Evolutionary conservation across 1,139 yeast species (phyloP).

Genomic region (Candida sp.): DNA sequence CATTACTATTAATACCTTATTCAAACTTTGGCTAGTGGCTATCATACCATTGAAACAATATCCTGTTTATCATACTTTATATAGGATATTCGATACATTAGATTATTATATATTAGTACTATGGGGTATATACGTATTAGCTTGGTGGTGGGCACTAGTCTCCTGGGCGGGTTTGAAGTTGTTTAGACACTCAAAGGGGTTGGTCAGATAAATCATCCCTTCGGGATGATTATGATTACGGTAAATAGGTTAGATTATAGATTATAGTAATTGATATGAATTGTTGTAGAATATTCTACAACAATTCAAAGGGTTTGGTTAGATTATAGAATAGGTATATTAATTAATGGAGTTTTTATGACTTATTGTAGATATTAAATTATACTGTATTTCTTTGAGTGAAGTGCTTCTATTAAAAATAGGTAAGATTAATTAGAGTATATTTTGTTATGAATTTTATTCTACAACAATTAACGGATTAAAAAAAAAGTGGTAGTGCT

Average conservation of each 20-base stretch:
- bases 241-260: too few relatives aligned
- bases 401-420: too few relatives aligned
- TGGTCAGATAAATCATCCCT: not conserved
- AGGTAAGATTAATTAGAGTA: too few relatives aligned
- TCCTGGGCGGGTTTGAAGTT: slow-evolving; percentile 80
- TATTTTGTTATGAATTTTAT: not conserved
- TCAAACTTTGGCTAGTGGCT: slow-evolving; percentile 43
- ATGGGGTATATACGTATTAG: slow-evolving; percentile 54
- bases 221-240: too few relatives aligned
- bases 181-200: slow-evolving; percentile 71
- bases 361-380: too few relatives aligned
- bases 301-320: too few relatives aligned
- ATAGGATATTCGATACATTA: slow-evolving; percentile 14
- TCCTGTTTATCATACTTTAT: slow-evolving; percentile 12
- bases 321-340: too few relatives aligned
- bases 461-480: too few relatives aligned
- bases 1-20: slow-evolving; percentile 39
- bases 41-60: slow-evolving; percentile 24
- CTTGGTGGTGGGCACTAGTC: slow-evolving; percentile 75
- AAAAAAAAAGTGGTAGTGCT: slow-evolving; percentile 42
- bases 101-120: slow-evolving; percentile 50
- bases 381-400: too few relatives aligned
- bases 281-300: too few relatives aligned
- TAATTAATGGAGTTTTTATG: too few relatives aligned
- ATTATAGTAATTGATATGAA: too few relatives aligned